These are phyloP conservation scores for Verbena officinalis DNA, from an alignment of 257 asterid genomes.

Conservation along the genomic window DNA sequence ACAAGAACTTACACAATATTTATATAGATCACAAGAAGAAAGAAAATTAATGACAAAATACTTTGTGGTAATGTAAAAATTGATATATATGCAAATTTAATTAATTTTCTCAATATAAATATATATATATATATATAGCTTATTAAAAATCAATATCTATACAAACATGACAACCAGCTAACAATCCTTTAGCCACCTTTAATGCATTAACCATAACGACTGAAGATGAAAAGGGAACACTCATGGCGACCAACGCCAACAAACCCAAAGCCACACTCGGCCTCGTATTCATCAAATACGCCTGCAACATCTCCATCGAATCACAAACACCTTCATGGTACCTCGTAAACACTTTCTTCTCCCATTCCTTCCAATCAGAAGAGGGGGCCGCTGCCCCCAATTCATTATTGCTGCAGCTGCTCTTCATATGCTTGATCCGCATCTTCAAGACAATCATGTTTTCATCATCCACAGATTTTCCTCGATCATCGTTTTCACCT, in stretches of 20 bases:
- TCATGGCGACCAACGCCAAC: slow-evolving; percentile 38
- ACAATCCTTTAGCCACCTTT: slow-evolving; percentile 39
- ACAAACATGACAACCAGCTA: slow-evolving; percentile 50
- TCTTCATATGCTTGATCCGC: slow-evolving; percentile 63
- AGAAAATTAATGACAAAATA: too few species aligned
- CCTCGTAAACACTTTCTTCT: slow-evolving; percentile 44
- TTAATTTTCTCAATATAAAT: too few species aligned
- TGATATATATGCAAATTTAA: too few species aligned
- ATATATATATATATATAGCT: too few species aligned
- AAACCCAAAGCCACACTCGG: slow-evolving; percentile 70
- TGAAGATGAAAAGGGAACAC: slow-evolving; percentile 49
- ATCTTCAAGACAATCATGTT: slow-evolving; percentile 57
- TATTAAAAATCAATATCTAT: slow-evolving; percentile 51
- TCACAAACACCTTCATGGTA: slow-evolving; percentile 57
- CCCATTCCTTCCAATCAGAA: slow-evolving; percentile 64
- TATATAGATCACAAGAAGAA: too few species aligned
- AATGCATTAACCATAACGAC: slow-evolving; percentile 33
- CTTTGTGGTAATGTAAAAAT: too few species aligned
- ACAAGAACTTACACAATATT: too few species aligned
- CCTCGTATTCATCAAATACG: slow-evolving; percentile 59
- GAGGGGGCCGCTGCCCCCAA: slow-evolving; percentile 13
- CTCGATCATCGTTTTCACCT: slow-evolving; percentile 22
- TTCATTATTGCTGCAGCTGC: not conserved
- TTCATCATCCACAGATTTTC: slow-evolving; percentile 45
- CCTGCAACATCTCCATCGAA: slow-evolving; percentile 48